A percentile compares a stretch with the other conserved stretches of the same genome.
These are phyloP conservation scores for Fonsecaea nubica DNA, from an alignment of 2,329 filamentous ascomycete genomes.

Conservation along the genomic window DNA sequence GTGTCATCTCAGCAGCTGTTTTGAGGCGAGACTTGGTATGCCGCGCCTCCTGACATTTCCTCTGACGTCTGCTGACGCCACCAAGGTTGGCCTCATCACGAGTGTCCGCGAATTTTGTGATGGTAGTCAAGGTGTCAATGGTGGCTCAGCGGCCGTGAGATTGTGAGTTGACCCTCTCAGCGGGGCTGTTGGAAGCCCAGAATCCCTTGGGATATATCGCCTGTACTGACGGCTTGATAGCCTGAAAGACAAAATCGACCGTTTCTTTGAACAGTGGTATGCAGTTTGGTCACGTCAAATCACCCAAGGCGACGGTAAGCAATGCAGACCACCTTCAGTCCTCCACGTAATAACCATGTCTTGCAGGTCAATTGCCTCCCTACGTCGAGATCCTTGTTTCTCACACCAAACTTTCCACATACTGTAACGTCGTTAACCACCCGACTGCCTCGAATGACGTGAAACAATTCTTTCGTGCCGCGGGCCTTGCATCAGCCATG, in stretches of 20 bases:
- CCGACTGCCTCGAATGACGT: slow-evolving; percentile 73
- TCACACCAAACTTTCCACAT: slow-evolving; percentile 75
- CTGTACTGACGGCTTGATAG: slow-evolving; percentile 15
- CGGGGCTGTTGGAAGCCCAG: neutral
- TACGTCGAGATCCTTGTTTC: slow-evolving; percentile 78
- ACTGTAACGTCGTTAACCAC: slow-evolving; percentile 76
- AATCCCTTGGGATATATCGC: neutral
- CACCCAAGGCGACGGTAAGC: slow-evolving; percentile 59
- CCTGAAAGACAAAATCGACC: slow-evolving; percentile 64
- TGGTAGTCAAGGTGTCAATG: slow-evolving; percentile 45
- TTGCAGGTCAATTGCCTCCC: slow-evolving; percentile 60
- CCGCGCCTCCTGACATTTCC: neutral
- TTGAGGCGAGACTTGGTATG: slow-evolving; percentile 68
- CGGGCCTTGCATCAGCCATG: slow-evolving; percentile 73
- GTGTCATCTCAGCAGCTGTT: slow-evolving; percentile 74
- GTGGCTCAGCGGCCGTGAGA: slow-evolving; percentile 45
- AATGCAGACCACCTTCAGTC: neutral
- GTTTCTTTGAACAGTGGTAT: slow-evolving; percentile 71
- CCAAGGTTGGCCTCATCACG: slow-evolving; percentile 42
- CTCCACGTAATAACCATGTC: neutral
- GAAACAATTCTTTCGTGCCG: slow-evolving; percentile 74
- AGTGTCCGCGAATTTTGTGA: slow-evolving; percentile 47
- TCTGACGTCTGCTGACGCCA: slow-evolving; percentile 3
- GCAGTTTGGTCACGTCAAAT: slow-evolving; percentile 67
- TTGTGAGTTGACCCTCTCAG: slow-evolving; percentile 18